Conservation (phyloP, 495 filamentous ascomycete genomes). For the Lepidopterella palustris region DNA sequence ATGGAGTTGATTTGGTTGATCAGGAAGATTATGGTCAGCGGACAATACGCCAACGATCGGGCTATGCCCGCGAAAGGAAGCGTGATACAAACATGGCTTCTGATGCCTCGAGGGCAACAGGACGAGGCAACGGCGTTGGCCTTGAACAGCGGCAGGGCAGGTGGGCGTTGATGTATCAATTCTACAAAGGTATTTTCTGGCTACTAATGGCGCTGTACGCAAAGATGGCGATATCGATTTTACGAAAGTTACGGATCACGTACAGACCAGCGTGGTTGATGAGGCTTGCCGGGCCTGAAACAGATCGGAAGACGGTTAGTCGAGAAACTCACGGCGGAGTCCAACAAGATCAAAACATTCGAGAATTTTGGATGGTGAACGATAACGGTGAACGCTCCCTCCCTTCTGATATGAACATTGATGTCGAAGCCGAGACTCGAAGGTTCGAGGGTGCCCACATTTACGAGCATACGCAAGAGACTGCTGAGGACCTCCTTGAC, state of each 20-base stretch:
- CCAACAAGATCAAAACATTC: not conserved
- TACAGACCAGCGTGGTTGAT: slow-evolving; percentile 58
- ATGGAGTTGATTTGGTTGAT: slow-evolving; percentile 23
- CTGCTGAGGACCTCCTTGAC: slow-evolving; percentile 63
- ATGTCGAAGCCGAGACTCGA: slow-evolving; percentile 68
- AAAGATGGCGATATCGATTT: slow-evolving; percentile 45
- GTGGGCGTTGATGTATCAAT: slow-evolving; percentile 66
- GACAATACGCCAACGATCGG: slow-evolving; percentile 30
- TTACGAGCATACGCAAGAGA: slow-evolving; percentile 23
- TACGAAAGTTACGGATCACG: slow-evolving; percentile 56
- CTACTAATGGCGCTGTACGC: slow-evolving; percentile 57
- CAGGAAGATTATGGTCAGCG: not conserved
- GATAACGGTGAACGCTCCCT: slow-evolving; percentile 51
- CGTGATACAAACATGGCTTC: slow-evolving; percentile 38
- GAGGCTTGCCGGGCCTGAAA: slow-evolving; percentile 41
- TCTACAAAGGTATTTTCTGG: slow-evolving; percentile 64
- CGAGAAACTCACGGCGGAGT: not conserved
- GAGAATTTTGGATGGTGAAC: slow-evolving; percentile 55
- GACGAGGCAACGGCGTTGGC: slow-evolving; percentile 60
- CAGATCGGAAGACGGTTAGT: not conserved
- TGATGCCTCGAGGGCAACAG: slow-evolving; percentile 22
- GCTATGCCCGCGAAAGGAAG: slow-evolving; percentile 59
- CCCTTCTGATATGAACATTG: slow-evolving; percentile 56
- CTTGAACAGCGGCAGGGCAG: slow-evolving; percentile 65
- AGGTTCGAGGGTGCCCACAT: slow-evolving; percentile 31